Evolutionary conservation across 2,329 filamentous ascomycete species (phyloP).

Genomic region (Fusarium humuli): DNA sequence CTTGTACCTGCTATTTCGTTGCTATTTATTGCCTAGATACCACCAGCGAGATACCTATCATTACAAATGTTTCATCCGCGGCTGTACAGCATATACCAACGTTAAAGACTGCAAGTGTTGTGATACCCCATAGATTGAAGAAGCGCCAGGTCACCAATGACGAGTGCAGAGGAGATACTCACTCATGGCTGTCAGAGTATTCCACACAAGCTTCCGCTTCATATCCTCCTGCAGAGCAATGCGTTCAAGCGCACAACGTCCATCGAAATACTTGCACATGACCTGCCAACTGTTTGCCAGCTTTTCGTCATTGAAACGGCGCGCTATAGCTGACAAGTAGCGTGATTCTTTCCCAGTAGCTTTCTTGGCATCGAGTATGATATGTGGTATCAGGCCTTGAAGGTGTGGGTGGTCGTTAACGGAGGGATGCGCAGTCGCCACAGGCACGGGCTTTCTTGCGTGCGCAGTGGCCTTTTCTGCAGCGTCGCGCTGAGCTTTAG

Average conservation of each 20-base stretch:
- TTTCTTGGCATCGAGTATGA: constrained; percentile 82
- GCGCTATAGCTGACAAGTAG: constrained; percentile 72
- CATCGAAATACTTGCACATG: constrained; percentile 89
- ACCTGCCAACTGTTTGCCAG: constrained; percentile 76
- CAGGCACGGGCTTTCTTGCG: constrained; percentile 62
- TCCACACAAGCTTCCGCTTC: constrained; percentile 85
- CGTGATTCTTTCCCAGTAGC: constrained; percentile 82
- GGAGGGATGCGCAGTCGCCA: constrained; percentile 65
- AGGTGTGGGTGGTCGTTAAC: constrained; percentile 68
- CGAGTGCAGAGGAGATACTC: constrained; percentile 75
- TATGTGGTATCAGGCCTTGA: constrained; percentile 68
- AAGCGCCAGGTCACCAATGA: constrained; percentile 69
- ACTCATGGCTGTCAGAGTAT: constrained; percentile 71
- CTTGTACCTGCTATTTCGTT: constrained; percentile 45
- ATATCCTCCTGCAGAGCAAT: constrained; percentile 86
- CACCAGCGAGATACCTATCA: constrained; percentile 42
- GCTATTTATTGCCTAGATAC: constrained; percentile 44
- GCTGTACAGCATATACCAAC: background rate
- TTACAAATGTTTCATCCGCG: constrained; percentile 32
- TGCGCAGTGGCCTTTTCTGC: constrained; percentile 68
- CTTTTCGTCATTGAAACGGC: constrained; percentile 66
- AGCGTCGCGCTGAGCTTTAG: constrained; percentile 65
- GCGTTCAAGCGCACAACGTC: constrained; percentile 84
- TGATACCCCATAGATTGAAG: background rate
- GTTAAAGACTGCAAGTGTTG: constrained; percentile 1